Evolutionary conservation across 768 basidiomycete species (phyloP), one percentile per base, ranked within the genome.

Genomic region (Porphyrellus cyaneotinctus): DNA sequence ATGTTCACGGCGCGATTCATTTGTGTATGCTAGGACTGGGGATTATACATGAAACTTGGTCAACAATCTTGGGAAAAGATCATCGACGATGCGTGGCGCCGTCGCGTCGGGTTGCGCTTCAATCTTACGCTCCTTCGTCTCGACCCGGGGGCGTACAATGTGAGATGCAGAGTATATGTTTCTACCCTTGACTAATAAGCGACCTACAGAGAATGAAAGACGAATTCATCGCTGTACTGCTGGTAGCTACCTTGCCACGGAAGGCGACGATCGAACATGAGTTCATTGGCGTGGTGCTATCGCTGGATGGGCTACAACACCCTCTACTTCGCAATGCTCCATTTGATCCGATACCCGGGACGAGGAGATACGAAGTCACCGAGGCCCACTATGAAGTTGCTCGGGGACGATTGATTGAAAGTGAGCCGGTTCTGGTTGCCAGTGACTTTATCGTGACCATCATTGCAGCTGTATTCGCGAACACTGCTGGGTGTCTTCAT

Each of bases 101-200:
- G 79, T 32, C 75, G 84, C 46, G 77, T 89, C 36, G 79, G 84
- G 12, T 62, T 91, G 51, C 76, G 80, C 22, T 81, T 90, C 63
- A 80, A 83, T 70, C 74, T 75, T 41, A 76, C 69, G 41, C 65
- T 83, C 17, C 72, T 89, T 45, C 70, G 75, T 49, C 68, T 84
- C 9, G 82, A 89, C 59, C 82, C 86, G 0, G 73, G 70, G 52
- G 75, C 80, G 26, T 91, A 90, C 59, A 49, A 53, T 51, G 87
- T 87, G 51, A 64, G 79, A 70, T 36, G 12, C 43, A 43, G 15
- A 30, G 9, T 22, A 39, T 23, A 17, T 37, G 6, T 17, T 51
- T 55, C 24, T 22, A 1, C 26, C 28, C 22, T 13, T 35, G 20
- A 18, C 49, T 49, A 44, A 59, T 22, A 24, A 7, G 39, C 6